Evolutionary conservation across 163 green algal genomes (phyloP), one percentile per base, ranked within the genome.

Genomic region (Volvox carteri): DNA sequence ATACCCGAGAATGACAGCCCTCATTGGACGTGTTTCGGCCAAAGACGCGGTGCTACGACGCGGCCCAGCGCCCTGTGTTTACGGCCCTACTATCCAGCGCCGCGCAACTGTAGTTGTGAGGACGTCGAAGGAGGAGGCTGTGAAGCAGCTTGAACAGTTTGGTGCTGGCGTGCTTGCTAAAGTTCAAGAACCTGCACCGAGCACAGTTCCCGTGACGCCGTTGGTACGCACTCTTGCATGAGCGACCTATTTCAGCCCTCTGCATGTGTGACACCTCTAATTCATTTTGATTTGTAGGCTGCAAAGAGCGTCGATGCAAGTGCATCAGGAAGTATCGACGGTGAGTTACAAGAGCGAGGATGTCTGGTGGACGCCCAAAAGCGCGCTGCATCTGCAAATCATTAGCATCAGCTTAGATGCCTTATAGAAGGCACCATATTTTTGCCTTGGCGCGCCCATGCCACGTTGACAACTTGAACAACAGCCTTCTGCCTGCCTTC

Each of bases 131-230:
- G 62, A 78, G 8, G 80, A 87, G 25, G 62, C 60, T 70, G 80
- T 87, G 18, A 78, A 87, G 80, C 39, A 76, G 19, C 81, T 79
- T 18, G 67, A 87, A 65, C 44, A 79, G 58, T 79, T 72, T 35
- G 65, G 65, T 3, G 35, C 46, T 2, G 46, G 62, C 11, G 33
- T 70, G 21, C 46, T n/a, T 0, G 33, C 65, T 5, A 46, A 41
- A 16, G 28, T 79, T 1, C 19, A 70, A 12, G 48, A 70, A 4
- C 16, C 42, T 16, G 19, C 18, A 12, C 41, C 35, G 2, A 56
- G 28, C 37, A 80, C 81, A n/a, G 81, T 87, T 4, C 65, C 65
- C 7, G 46, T 87, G 6, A 79, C 48, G 8, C 65, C 81, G 4
- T 37, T 73, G 46, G 79, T 87, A 67, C 8, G 62, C 70, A 52